Evolutionary conservation across 306 rosid species (phyloP).

Genomic region (Chamaecrista fasciculata): DNA sequence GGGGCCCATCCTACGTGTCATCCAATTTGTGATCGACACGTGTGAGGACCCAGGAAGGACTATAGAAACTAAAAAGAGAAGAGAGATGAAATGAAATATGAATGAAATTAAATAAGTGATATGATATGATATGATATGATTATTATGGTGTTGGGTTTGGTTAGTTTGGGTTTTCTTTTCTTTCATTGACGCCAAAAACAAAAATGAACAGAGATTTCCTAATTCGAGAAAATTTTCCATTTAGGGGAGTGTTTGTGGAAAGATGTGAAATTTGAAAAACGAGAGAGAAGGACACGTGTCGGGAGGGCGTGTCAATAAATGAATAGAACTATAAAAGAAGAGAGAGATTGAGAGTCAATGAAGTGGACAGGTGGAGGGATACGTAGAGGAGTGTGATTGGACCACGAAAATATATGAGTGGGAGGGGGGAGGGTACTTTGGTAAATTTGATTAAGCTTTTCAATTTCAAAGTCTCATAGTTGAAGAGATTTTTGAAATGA

Average conservation of each 20-base stretch:
- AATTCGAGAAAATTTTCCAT: background rate
- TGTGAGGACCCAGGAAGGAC: background rate
- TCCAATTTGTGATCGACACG: background rate
- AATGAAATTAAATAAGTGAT: too few relatives aligned
- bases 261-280: background rate
- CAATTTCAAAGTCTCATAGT: background rate
- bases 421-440: conserved; percentile 21
- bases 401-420: conserved; percentile 34
- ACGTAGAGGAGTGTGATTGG: conserved; percentile 40
- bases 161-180: too few relatives aligned
- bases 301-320: background rate
- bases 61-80: too few relatives aligned
- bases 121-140: too few relatives aligned
- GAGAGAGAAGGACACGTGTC: conserved; percentile 24
- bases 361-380: conserved; percentile 28
- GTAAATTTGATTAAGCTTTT: background rate
- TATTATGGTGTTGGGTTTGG: too few relatives aligned
- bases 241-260: background rate
- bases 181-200: background rate
- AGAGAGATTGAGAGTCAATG: conserved; percentile 37
- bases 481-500: too few relatives aligned
- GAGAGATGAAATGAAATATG: too few relatives aligned
- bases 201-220: background rate
- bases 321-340: background rate
- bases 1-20: conserved; percentile 29